A percentile compares a stretch with the other conserved stretches of the same genome.
Evolutionary conservation across 2,329 filamentous ascomycete species (phyloP).

Genomic region (Bipolaris gigantea): DNA sequence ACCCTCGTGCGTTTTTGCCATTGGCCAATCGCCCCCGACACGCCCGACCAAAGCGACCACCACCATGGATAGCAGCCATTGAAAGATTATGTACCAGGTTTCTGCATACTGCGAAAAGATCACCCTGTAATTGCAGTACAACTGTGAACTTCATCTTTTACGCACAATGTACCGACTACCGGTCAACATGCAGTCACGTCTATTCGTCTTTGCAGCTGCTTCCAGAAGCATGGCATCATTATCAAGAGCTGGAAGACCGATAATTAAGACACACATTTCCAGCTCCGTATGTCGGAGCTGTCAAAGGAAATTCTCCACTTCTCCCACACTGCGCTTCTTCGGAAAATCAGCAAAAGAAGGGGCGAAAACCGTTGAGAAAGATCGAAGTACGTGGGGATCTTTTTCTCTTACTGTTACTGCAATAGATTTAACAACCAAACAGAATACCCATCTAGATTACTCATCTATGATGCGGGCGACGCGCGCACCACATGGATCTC

Average conservation of each 20-base stretch:
- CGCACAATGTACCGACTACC: neutral
- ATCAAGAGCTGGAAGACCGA: neutral
- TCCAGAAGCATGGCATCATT: constrained; percentile 22
- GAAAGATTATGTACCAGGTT: neutral
- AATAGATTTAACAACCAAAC: constrained; percentile 3
- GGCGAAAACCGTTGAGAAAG: constrained; percentile 25
- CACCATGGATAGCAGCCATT: neutral
- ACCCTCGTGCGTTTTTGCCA: neutral
- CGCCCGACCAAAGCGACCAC: neutral
- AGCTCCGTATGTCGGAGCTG: constrained; percentile 33
- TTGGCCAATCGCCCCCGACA: neutral
- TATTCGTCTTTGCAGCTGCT: constrained; percentile 24
- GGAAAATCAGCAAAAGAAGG: constrained; percentile 19
- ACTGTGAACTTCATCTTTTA: neutral
- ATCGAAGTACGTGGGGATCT: constrained; percentile 21
- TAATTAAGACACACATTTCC: constrained; percentile 8
- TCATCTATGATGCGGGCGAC: constrained; percentile 45
- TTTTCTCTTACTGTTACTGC: no score
- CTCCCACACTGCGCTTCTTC: constrained; percentile 25
- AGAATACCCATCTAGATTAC: constrained; percentile 33
- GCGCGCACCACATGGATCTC: constrained; percentile 40
- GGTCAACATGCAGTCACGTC: constrained; percentile 33
- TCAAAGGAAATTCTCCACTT: constrained; percentile 37
- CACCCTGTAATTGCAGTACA: neutral
- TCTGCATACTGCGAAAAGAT: neutral